phyloP scores from a whole-genome alignment of 768 basidiomycete species.

The Pluteus cervinus region DNA sequence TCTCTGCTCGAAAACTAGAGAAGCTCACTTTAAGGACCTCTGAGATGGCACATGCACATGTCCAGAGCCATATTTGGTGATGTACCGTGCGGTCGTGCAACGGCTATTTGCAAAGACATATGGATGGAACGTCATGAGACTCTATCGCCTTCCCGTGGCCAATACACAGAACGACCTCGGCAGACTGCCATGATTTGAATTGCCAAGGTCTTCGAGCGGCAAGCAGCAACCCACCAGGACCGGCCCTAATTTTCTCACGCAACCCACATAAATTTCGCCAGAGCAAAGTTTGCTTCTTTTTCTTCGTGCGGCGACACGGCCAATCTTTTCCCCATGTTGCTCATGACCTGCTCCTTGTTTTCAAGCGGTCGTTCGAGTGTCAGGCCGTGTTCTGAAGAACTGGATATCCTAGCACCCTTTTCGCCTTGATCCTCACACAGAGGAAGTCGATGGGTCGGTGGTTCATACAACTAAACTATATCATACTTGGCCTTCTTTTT shows the following conservation, averaged over 20 bases:
- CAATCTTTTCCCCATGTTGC: constrained; percentile 82
- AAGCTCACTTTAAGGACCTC: no score
- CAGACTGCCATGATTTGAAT: no score
- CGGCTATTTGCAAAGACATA: no score
- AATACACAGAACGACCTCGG: no score
- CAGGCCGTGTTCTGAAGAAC: constrained; percentile 74
- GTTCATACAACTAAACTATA: no score
- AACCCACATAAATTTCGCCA: constrained; percentile 10
- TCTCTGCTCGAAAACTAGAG: no score
- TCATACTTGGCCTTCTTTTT: no score
- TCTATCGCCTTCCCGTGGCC: no score
- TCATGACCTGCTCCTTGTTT: constrained; percentile 56
- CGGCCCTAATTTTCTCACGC: constrained; percentile 38
- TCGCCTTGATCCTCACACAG: constrained; percentile 36
- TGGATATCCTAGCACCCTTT: constrained; percentile 82
- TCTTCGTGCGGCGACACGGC: constrained; percentile 80
- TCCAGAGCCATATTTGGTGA: not conserved
- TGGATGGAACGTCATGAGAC: no score
- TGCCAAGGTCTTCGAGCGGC: not conserved
- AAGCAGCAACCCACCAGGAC: constrained; percentile 7
- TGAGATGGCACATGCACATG: not conserved
- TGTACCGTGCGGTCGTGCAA: not conserved
- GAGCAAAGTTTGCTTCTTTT: constrained; percentile 13
- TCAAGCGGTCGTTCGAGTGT: constrained; percentile 83
- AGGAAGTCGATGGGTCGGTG: constrained; percentile 75